Evolutionary conservation across 2,329 filamentous ascomycete genomes (phyloP).

Genomic region (Fusarium sp.): DNA sequence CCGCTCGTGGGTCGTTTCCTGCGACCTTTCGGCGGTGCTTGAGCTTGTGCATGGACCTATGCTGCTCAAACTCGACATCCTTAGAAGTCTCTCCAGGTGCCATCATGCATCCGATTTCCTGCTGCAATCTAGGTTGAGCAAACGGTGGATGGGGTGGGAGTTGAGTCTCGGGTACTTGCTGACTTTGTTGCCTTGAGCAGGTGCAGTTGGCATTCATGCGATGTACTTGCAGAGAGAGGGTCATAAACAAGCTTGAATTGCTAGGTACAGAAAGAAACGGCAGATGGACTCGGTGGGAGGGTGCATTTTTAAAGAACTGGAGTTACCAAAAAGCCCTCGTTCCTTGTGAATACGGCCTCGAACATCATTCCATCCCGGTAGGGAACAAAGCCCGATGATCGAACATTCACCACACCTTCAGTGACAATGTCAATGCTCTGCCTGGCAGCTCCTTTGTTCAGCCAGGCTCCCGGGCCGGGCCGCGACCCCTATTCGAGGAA

Average conservation of each 20-base stretch:
- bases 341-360: neutral
- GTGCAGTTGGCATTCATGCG: neutral
- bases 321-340: neutral
- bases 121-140: neutral
- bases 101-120: neutral
- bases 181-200: neutral
- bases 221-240: neutral
- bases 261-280: neutral
- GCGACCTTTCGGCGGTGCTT: neutral
- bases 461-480: neutral
- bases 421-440: neutral
- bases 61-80: neutral
- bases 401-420: neutral
- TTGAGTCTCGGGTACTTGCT: neutral
- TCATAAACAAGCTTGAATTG: neutral
- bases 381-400: neutral
- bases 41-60: neutral
- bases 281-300: neutral
- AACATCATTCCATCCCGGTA: neutral
- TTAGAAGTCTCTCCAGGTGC: neutral
- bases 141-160: neutral
- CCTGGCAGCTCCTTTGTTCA: neutral
- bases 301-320: neutral
- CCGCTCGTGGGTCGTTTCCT: neutral
- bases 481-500: neutral